phyloP scores from a whole-genome alignment of 345 rosid genomes.

The Brassica napus region Da-Ae NC_063444.1:16530501-16531000 shows the following conservation, averaged over 20 bases:
- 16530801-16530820: constrained; percentile 76
- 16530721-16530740: neutral
- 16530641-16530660: constrained; percentile 93
- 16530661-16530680: neutral
- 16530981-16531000: constrained; percentile 96
- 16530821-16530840: constrained; percentile 83
- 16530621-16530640: constrained; percentile 95
- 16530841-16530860: constrained; percentile 79
- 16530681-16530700: neutral
- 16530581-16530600: constrained; percentile 97
- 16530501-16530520: neutral
- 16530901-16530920: neutral
- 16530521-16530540: neutral
- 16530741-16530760: constrained; percentile 76
- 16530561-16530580: constrained; percentile 97
- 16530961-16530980: constrained; percentile 76
- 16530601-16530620: constrained; percentile 87
- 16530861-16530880: neutral
- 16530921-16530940: neutral
- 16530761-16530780: constrained; percentile 81
- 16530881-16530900: neutral
- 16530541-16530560: constrained; percentile 66
- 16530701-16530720: neutral
- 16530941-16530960: constrained; percentile 70
- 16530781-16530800: constrained; percentile 92